Conservation (phyloP, 2,329 filamentous ascomycete genomes). For the Ramichloridium luteum region DNA sequence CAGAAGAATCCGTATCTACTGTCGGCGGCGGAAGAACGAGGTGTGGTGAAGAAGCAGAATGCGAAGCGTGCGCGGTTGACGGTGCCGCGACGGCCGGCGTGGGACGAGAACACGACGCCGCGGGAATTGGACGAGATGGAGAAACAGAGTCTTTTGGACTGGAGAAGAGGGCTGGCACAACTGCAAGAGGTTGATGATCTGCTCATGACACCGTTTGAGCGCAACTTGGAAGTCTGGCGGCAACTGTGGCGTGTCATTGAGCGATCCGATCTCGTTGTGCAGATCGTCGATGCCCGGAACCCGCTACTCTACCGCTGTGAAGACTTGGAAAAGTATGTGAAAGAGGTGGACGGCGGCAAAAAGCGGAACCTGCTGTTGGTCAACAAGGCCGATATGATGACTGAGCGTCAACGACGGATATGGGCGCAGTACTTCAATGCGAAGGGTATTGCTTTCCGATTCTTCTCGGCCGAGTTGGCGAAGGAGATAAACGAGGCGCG, state of each 20-base stretch:
- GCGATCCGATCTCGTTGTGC: slow-evolving; percentile 85
- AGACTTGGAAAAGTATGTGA: slow-evolving; percentile 87
- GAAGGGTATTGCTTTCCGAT: slow-evolving; percentile 76
- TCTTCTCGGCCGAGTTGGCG: slow-evolving; percentile 88
- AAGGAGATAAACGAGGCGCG: slow-evolving; percentile 75
- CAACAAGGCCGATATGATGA: slow-evolving; percentile 99
- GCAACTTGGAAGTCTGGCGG: slow-evolving; percentile 94
- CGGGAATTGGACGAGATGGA: slow-evolving; percentile 69
- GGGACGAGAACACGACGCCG: slow-evolving; percentile 76
- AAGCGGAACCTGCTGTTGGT: slow-evolving; percentile 85
- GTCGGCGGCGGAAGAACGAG: slow-evolving; percentile 70
- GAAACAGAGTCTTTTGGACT: slow-evolving; percentile 68
- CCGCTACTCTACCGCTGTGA: slow-evolving; percentile 88
- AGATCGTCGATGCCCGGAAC: slow-evolving; percentile 96
- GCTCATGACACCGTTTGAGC: slow-evolving; percentile 94
- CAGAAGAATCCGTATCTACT: slow-evolving; percentile 92
- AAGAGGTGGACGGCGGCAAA: slow-evolving; percentile 61
- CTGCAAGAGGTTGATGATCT: slow-evolving; percentile 88
- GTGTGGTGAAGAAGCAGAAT: slow-evolving; percentile 66
- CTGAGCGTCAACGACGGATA: slow-evolving; percentile 60
- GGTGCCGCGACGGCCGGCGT: slow-evolving; percentile 77
- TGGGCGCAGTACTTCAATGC: slow-evolving; percentile 83
- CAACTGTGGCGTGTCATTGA: slow-evolving; percentile 98
- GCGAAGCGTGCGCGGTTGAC: slow-evolving; percentile 68
- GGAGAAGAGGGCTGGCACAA: slow-evolving; percentile 83